Evolutionary conservation across 768 basidiomycete species (phyloP), one percentile per base, ranked within the genome.

Genomic region (Psilocybe azurescens): DNA sequence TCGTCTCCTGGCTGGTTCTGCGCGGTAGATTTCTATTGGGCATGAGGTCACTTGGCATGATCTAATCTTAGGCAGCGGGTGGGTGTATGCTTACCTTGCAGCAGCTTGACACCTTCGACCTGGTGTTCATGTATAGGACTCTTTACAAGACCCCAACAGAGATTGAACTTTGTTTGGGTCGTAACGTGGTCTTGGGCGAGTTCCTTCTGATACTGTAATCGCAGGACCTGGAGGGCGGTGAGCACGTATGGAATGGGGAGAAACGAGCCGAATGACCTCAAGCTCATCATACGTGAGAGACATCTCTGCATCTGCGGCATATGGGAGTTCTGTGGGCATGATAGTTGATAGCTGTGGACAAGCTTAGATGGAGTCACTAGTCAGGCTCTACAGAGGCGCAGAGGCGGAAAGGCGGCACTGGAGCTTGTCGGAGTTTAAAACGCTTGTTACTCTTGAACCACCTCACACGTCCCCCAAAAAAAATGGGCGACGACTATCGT

Each of bases 161-260:
- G 96, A 79, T 99, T 99, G 81, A 99, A 99, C 74, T 94, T 96
- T 44, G 95, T 97, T 78, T 99, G 97, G 6, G 90, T 85, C 9
- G 94, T 94, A 61, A 97, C 85, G 75, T 97, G 95, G 53, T 87
- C 83, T 65, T 94, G 89, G 0, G 85, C 80, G 18, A 87, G 79
- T 74, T 99, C 97, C 75, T 89, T 94, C 82, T 94, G 86, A 77
- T 97, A 96, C 72, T 99, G 96, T 60, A 83, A 69, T 61, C 89
- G 81, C 47, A 98, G 80, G 3, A 98, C 95, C 95, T 97, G 68
- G 47, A 58, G 46, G 56, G 28, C 13, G 8, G 47, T 68, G 38
- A 56, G 20, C 24, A 41, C 47, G 5, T 5, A 14, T 20, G 33
- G 36, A 14, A 58, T 55, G 50, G 33, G 18, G 33, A 50, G 57